Conservation (phyloP, 2,329 filamentous ascomycete species). For the Fragosphaeria purpurea region DNA sequence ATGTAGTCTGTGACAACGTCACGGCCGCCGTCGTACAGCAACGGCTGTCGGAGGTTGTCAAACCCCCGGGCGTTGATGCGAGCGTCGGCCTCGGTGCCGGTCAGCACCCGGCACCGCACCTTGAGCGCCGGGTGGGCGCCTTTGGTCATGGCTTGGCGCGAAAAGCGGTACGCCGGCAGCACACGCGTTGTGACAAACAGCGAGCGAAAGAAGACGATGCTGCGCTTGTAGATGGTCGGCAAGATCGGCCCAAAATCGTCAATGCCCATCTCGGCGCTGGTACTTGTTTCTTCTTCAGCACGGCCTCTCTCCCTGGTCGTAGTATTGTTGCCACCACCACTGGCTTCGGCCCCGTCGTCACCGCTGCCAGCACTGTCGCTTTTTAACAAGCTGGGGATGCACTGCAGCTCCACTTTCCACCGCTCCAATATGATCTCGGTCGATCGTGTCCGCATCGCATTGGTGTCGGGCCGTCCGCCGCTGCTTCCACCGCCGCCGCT, state of each 20-base stretch:
- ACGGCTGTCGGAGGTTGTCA: slow-evolving; percentile 62
- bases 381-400: slow-evolving; percentile 26
- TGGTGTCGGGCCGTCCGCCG: slow-evolving; percentile 18
- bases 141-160: slow-evolving; percentile 61
- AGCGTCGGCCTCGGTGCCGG: slow-evolving; percentile 37
- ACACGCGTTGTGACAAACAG: slow-evolving; percentile 75
- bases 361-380: neutral
- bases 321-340: neutral
- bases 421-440: slow-evolving; percentile 80
- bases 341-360: neutral
- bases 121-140: slow-evolving; percentile 57
- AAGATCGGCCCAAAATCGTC: slow-evolving; percentile 55
- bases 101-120: slow-evolving; percentile 70
- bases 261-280: slow-evolving; percentile 24
- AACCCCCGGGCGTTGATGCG: slow-evolving; percentile 37
- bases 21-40: slow-evolving; percentile 47
- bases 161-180: slow-evolving; percentile 78
- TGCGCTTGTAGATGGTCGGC: slow-evolving; percentile 93
- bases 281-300: neutral
- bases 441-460: slow-evolving; percentile 10
- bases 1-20: slow-evolving; percentile 65
- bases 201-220: slow-evolving; percentile 86
- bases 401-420: slow-evolving; percentile 78
- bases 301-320: neutral
- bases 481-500: neutral